Base-by-base conservation (phyloP, 768 basidiomycete species). In the Ramaria sp. region DNA sequence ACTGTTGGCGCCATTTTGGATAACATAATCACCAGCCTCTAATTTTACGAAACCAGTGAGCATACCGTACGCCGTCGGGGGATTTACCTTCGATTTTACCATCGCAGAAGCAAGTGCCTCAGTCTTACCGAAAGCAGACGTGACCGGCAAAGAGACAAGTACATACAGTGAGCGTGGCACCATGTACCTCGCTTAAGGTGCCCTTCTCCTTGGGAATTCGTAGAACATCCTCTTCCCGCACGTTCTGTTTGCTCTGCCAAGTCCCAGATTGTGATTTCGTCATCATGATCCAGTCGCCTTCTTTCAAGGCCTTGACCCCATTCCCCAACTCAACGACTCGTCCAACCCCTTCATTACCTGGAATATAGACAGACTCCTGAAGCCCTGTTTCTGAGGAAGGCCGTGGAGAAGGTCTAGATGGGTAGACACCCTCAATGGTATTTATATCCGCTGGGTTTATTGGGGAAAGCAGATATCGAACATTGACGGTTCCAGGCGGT, bases 1-100 rank as follows among this genome's bases (percentile, higher is more conserved):
- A 62, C 86, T 86, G 63, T 93, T 93, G 19, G 83, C 84, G 27
- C 88, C 91, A 60, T 92, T 93, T 68, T 93, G 91, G 11, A 93
- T 66, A 15, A 94, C 74, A 84, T 84, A 92, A 48, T 89, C 86
- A 3, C 84, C 89, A 49, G 76, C 72, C 51, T 78, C 60, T 43
- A 91, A 75, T 37, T 73, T 62, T 6, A 82, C 76, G 67, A 84
- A 91, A 55, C 86, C 80, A 34, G 75, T 75, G 10, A 94, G 76
- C 84, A 94, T 87, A 63, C 86, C 84, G 60, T 84, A 84, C 1
- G 91, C 91, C 0, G 91, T 89, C 0, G 89, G 75, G 1, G 88
- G 87, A 65, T 94, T 94, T 27, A 91, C 82, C 82, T 88, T 48
- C 43, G 13, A 42, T n/a, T n/a, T n/a, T n/a, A n/a, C n/a, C n/a